phyloP scores from a whole-genome alignment of 331 rosid genomes.

The Stylosanthes scabra region DNA sequence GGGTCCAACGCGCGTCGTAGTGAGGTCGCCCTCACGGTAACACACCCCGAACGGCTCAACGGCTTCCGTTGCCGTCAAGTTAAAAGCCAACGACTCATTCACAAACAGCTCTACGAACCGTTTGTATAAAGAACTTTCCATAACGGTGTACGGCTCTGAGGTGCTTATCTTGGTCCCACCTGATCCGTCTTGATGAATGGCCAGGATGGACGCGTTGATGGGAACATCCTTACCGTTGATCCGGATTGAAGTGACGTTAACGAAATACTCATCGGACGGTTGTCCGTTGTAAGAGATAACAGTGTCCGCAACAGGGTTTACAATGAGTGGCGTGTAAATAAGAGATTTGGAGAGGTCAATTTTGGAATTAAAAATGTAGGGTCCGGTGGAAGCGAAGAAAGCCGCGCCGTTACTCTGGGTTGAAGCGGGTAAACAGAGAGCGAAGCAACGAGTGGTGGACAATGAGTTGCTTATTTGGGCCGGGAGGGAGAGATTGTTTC shows the following conservation, averaged over 20 bases:
- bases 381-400: constrained; percentile 43
- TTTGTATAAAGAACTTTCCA: constrained; percentile 43
- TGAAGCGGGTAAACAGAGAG: constrained; percentile 49
- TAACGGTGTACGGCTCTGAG: constrained; percentile 41
- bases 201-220: constrained; percentile 43
- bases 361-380: constrained; percentile 42
- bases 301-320: constrained; percentile 43
- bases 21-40: constrained; percentile 37
- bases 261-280: constrained; percentile 56
- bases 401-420: constrained; percentile 35
- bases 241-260: constrained; percentile 42
- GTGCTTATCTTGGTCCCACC: constrained; percentile 63
- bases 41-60: constrained; percentile 51
- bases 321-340: constrained; percentile 47
- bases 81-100: constrained; percentile 40
- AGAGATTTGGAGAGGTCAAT: constrained; percentile 52
- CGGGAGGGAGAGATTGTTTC: constrained; percentile 49
- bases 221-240: constrained; percentile 46
- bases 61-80: constrained; percentile 41
- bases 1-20: constrained; percentile 47
- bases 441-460: constrained; percentile 37
- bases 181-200: constrained; percentile 42
- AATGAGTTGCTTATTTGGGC: constrained; percentile 34
- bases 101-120: constrained; percentile 38
- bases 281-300: constrained; percentile 41